phyloP scores from a whole-genome alignment of 495 filamentous ascomycete species.

The Aspergillus leporis region DNA sequence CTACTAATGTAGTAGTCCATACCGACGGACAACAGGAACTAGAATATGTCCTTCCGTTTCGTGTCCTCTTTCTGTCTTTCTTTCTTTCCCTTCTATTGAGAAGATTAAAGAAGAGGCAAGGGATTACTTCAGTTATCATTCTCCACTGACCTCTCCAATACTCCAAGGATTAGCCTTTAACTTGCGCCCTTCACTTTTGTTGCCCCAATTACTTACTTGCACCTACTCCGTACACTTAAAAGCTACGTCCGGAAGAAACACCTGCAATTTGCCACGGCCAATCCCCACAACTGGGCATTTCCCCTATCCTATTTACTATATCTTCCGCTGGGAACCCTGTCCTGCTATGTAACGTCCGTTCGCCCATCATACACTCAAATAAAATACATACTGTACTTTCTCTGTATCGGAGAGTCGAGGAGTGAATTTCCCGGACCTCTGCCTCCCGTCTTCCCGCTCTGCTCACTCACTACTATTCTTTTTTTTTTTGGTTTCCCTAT shows the following conservation, averaged over 20 bases:
- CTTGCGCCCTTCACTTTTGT: background rate
- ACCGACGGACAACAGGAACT: background rate
- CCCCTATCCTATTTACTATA: background rate
- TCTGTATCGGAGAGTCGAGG: slow-evolving; percentile 22
- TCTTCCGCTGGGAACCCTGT: slow-evolving; percentile 5
- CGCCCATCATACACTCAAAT: slow-evolving; percentile 25
- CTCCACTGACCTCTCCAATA: background rate
- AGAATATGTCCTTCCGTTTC: slow-evolving; percentile 7
- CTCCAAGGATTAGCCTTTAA: background rate
- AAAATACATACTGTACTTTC: slow-evolving; percentile 14
- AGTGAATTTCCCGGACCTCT: slow-evolving; percentile 33
- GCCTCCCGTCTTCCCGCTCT: slow-evolving; percentile 31
- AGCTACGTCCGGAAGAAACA: slow-evolving; percentile 7
- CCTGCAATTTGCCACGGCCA: slow-evolving; percentile 34
- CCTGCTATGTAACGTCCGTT: slow-evolving; percentile 1
- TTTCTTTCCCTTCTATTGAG: background rate
- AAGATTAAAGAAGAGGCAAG: background rate
- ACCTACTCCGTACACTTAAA: too few species aligned
- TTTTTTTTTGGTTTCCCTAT: slow-evolving; percentile 24
- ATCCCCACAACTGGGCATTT: slow-evolving; percentile 26
- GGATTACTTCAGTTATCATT: background rate
- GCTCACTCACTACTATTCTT: slow-evolving; percentile 15
- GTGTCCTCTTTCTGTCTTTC: background rate
- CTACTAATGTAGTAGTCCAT: too few species aligned
- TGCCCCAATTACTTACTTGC: too few species aligned